Evolutionary conservation across 768 basidiomycete genomes (phyloP).

Genomic region (Sistotremastrum niveocremeum): DNA sequence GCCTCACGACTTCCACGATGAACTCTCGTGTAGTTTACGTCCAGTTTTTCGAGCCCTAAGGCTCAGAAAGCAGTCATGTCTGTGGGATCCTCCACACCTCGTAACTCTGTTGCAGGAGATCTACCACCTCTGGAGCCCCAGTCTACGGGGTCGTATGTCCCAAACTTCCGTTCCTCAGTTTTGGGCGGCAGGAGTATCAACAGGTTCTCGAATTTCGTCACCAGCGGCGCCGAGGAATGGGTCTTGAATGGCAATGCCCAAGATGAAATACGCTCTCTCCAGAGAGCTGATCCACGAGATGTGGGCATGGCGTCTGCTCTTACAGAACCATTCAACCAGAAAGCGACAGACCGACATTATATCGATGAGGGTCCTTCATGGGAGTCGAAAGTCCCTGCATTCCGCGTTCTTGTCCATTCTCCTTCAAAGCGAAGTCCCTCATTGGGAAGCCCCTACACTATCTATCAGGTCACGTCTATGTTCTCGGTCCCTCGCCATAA

Average conservation of each 20-base stretch:
- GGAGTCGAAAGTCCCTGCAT: conserved; percentile 59
- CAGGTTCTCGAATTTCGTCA: conserved; percentile 78
- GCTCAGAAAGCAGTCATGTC: conserved; percentile 23
- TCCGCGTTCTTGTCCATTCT: conserved; percentile 65
- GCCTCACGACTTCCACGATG: conserved; percentile 46
- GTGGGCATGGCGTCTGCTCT: conserved; percentile 9
- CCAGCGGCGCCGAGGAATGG: conserved; percentile 75
- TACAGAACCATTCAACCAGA: conserved; percentile 6
- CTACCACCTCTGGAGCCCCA: conserved; percentile 41
- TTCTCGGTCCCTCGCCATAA: conserved; percentile 27
- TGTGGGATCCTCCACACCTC: conserved; percentile 36
- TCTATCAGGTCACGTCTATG: conserved; percentile 66
- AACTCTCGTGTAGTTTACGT: conserved; percentile 28
- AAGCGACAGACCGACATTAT: conserved; percentile 56
- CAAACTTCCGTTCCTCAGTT: conserved; percentile 56
- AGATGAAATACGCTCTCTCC: conserved; percentile 21
- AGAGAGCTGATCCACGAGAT: conserved; percentile 43
- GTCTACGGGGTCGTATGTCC: conserved; percentile 64
- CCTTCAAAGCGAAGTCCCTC: conserved; percentile 61
- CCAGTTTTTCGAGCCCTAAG: conserved; percentile 15
- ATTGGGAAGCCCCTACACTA: conserved; percentile 50
- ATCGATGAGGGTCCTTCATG: conserved; percentile 60
- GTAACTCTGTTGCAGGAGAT: conserved; percentile 15
- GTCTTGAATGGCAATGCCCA: conserved; percentile 50
- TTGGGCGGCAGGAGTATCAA: conserved; percentile 70